A percentile compares a stretch with the other conserved stretches of the same genome.
Conservation (phyloP, 164 flowering plant genomes). For the Kalanchoe fedtschenkoi region DNA sequence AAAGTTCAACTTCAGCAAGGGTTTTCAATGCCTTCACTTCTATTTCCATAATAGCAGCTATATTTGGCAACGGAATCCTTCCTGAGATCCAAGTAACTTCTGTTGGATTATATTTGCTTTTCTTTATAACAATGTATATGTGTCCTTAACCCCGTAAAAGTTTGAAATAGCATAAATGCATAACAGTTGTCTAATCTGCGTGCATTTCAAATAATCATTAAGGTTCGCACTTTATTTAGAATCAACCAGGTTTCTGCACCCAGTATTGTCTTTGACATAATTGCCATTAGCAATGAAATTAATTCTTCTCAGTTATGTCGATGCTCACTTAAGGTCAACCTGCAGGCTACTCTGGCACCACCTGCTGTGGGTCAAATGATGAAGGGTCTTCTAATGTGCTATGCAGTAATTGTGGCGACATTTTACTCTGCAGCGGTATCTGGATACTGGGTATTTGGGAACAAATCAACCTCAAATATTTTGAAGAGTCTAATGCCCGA, state of each 20-base stretch:
- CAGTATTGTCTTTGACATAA: neutral
- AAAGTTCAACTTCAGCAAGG: conserved; percentile 32
- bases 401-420: conserved; percentile 61
- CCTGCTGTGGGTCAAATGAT: conserved; percentile 94
- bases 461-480: conserved; percentile 57
- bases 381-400: conserved; percentile 83
- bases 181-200: neutral
- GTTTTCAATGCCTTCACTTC: conserved; percentile 74
- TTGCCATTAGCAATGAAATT: neutral
- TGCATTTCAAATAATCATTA: neutral
- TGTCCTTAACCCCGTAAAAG: neutral
- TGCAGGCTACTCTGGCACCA: conserved; percentile 93
- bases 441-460: conserved; percentile 90
- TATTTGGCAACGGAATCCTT: conserved; percentile 86
- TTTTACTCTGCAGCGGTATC: conserved; percentile 76
- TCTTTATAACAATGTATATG: neutral
- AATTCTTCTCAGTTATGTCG: neutral
- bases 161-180: too few relatives aligned
- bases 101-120: neutral
- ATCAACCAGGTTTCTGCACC: neutral
- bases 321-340: neutral
- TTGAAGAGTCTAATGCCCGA: conserved; percentile 76
- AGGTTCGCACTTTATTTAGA: neutral
- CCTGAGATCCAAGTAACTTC: conserved; percentile 85
- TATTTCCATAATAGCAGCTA: conserved; percentile 82